Evolutionary conservation across 768 basidiomycete genomes (phyloP).

Genomic region (Phanerochaete carnosa): DNA sequence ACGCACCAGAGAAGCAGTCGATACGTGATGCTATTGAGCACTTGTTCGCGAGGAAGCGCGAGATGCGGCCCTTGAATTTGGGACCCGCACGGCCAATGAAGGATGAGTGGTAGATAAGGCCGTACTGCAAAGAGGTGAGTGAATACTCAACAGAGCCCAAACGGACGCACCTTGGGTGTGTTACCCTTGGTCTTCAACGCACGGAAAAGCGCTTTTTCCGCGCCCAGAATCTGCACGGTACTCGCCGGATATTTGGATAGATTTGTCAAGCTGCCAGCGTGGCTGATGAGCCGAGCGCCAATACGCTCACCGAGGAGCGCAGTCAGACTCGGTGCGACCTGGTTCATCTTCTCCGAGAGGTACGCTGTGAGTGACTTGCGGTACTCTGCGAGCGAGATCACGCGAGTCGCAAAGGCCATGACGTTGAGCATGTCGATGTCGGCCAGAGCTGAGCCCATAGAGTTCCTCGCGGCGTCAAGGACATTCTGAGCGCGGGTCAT

Average conservation of each 20-base stretch:
- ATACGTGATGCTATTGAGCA: conserved; percentile 96
- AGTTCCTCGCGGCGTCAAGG: conserved; percentile 89
- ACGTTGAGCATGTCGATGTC: conserved; percentile 97
- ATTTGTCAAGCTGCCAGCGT: conserved; percentile 95
- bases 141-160: not conserved
- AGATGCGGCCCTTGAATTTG: conserved; percentile 96
- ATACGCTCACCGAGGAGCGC: conserved; percentile 90
- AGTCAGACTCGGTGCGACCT: conserved; percentile 90
- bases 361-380: conserved; percentile 87
- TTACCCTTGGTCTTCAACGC: conserved; percentile 99
- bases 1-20: conserved; percentile 86
- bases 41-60: conserved; percentile 98
- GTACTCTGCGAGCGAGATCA: conserved; percentile 91
- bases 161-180: conserved; percentile 77
- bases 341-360: conserved; percentile 95
- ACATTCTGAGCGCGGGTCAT: conserved; percentile 86
- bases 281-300: conserved; percentile 89
- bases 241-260: conserved; percentile 97
- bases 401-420: conserved; percentile 83
- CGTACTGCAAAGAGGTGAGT: conserved; percentile 59
- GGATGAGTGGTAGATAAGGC: conserved; percentile 94
- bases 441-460: conserved; percentile 89
- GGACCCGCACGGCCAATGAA: conserved; percentile 95
- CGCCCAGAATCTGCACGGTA: conserved; percentile 96
- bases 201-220: conserved; percentile 96